A percentile compares a stretch with the other conserved stretches of the same genome.
These are phyloP conservation scores for Ganoderma multipileum DNA, from an alignment of 1,284 basidiomycete species.

Conservation along the genomic window DNA sequence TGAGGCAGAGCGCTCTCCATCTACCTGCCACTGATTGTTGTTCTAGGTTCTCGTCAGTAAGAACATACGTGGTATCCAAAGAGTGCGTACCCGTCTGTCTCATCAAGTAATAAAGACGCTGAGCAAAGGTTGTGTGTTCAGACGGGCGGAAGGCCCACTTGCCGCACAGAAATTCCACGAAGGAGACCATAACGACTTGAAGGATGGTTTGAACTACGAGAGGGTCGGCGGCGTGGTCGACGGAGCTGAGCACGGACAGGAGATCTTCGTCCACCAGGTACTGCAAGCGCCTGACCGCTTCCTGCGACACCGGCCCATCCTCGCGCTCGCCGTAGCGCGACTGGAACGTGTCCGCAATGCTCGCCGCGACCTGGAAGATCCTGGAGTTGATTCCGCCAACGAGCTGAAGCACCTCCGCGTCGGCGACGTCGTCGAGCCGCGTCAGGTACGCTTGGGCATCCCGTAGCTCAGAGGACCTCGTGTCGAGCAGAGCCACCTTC, in stretches of 20 bases:
- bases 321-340: neutral
- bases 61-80: neutral
- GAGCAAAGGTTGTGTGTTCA: constrained; percentile 49
- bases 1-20: constrained; percentile 59
- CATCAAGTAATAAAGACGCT: constrained; percentile 53
- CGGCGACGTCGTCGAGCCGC: constrained; percentile 32
- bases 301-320: neutral
- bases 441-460: constrained; percentile 34
- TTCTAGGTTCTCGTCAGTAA: constrained; percentile 42
- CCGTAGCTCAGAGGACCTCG: constrained; percentile 31
- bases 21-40: constrained; percentile 56
- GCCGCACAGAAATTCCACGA: constrained; percentile 51
- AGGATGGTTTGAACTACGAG: constrained; percentile 59
- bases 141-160: constrained; percentile 55
- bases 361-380: constrained; percentile 34
- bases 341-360: constrained; percentile 25
- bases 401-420: constrained; percentile 32
- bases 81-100: constrained; percentile 48
- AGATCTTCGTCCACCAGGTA: constrained; percentile 46
- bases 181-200: constrained; percentile 53
- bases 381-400: constrained; percentile 31
- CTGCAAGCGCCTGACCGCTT: constrained; percentile 10
- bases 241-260: constrained; percentile 42
- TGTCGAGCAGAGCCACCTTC: constrained; percentile 25
- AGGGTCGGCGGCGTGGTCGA: constrained; percentile 49